Base-by-base conservation (phyloP, 495 filamentous ascomycete species). In the Cetradonia linearis region DNA sequence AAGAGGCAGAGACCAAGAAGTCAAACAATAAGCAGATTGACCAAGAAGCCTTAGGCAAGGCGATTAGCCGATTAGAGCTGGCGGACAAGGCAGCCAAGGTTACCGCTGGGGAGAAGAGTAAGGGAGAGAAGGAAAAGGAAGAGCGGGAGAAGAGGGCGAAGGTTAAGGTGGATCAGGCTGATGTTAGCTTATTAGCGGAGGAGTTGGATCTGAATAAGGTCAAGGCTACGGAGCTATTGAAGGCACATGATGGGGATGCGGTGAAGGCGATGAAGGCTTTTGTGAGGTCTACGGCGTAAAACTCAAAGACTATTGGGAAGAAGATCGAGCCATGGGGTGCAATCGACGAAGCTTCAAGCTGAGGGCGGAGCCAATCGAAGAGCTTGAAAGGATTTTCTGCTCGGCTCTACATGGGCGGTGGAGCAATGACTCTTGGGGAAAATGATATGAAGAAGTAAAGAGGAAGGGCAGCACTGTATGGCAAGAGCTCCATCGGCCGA, bases 171-270 rank as follows among this genome's bases (percentile, higher is more conserved):
- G 78, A 81, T 49, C 72, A 76, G 55, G 82, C 74, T 40, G 86
- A 90, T 78, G 82, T 90, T 33, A 72, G 68, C 13, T 72, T 89
- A 57, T 65, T 88, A 74, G 85, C 87, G 33, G 85, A 91, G 10
- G 80, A 95, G 69, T 72, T 95, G 50, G 89, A 94, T 48, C 69
- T 96, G 33, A 79, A 75, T 16, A 95, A 93, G 71, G 63, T 68
- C 7, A 93, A 90, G 70, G 91, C 90, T 2, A 94, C 88, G 16
- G 91, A 96, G 52, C 70, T 95, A 57, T 78, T 96, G 42, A 85
- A 82, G 70, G 73, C 79, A n/a, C 77, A 91, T 67, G 88, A 91
- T 40, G 91, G 90, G 0, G 81, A 93, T 73, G 82, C 81, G 2
- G 80, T 80, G 11, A 77, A 78, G 68, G 88, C 90, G 3, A 78